Conservation (phyloP, 2,329 filamentous ascomycete species). For the Cladorrhinum sp. region DNA sequence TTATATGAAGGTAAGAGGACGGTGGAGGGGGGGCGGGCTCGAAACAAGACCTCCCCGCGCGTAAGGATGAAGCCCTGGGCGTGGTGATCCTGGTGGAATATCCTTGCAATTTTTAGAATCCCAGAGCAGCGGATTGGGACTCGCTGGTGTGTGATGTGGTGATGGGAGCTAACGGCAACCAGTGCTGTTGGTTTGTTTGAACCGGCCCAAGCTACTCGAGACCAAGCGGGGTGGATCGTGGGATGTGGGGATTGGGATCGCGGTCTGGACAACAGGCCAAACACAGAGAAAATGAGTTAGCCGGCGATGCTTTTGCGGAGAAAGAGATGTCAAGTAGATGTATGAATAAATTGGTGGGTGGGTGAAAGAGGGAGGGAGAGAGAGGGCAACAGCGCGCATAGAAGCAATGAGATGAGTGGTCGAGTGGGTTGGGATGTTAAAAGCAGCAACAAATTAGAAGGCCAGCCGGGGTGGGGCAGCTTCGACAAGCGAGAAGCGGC, state of each 20-base stretch:
- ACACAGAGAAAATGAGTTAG: conserved; percentile 12
- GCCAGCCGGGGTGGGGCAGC: conserved; percentile 19
- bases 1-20: conserved; percentile 30
- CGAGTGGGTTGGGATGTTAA: conserved; percentile 12
- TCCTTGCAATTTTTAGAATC: conserved; percentile 25
- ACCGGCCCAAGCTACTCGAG: conserved; percentile 16
- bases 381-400: conserved; percentile 20
- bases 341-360: conserved; percentile 12
- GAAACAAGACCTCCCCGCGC: conserved; percentile 23
- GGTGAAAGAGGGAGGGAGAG: conserved; percentile 14
- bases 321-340: neutral
- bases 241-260: neutral
- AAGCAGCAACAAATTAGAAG: conserved; percentile 30
- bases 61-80: conserved; percentile 23
- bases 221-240: conserved; percentile 18
- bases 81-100: conserved; percentile 6
- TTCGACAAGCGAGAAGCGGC: conserved; percentile 28
- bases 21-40: conserved; percentile 23
- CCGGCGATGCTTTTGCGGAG: neutral
- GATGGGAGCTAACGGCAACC: conserved; percentile 22
- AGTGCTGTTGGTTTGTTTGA: conserved; percentile 26
- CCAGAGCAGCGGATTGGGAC: conserved; percentile 28
- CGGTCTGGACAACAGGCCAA: conserved; percentile 5
- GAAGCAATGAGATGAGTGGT: conserved; percentile 17
- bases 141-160: conserved; percentile 20